Base-by-base conservation (phyloP, 345 rosid genomes). In the Gossypioides kirkii region DNA sequence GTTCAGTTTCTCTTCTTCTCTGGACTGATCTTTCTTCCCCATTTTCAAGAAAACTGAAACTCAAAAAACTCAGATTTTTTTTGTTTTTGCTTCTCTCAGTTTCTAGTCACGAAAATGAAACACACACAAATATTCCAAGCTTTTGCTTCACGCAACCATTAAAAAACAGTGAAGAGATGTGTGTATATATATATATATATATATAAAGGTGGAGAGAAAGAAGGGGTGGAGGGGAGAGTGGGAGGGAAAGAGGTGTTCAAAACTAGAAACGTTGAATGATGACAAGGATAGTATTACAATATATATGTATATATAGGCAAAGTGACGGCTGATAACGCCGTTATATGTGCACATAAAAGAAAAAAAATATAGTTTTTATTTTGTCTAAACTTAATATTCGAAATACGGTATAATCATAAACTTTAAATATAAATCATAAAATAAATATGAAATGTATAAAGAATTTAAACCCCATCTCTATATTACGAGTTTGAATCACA, bases 131-230 rank as follows among this genome's bases (percentile, higher is more conserved):
- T 80, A 80, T 82, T 63, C 86, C 84, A 87, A 77, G 72, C 90
- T 87, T 87, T 74, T 75, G 64, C 74, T 74, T 87, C 84, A 87
- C 82, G 91, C 91, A 74, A 89, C 88, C 85, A 80, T 83, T 80
- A 72, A 76, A 79, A 73, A 63, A 71, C 70, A 68, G 60, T 3
- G 5, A 10, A 17, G 10, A 45, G 17, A 10, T 4, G 25, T 14
- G 17, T 25, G 25, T 8, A 71, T 7, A 28, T 32, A 28, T 26
- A 25, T 25, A 25, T 25, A 26, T 26, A 28, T 32, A 32, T 32
- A 32, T 32, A 32, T 32, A 32, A 5, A 32, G 38, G 38, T 5
- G 38, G 6, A 32, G 36, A 32, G 6, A 32, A 32, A 4, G 46
- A 28, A 41, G 61, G 65, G 42, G 70, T 23, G 77, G 50, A 72